phyloP scores from a whole-genome alignment of 345 rosid genomes.

The Nasturtium officinale region DNA sequence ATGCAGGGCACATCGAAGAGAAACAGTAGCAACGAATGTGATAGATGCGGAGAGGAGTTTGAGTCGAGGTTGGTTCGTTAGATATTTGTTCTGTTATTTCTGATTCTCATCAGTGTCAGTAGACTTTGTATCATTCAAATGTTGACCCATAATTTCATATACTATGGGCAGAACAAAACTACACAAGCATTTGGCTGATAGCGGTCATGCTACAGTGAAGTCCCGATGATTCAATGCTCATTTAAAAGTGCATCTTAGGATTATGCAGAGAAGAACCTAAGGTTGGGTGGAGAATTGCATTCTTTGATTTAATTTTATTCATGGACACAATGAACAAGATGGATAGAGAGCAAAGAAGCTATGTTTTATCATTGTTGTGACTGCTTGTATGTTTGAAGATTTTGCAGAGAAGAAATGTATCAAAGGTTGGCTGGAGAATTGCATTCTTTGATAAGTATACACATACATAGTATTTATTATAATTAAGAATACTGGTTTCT shows the following conservation, averaged over 20 bases:
- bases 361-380: slow-evolving; percentile 18
- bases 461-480: neutral
- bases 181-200: slow-evolving; percentile 78
- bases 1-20: slow-evolving; percentile 63
- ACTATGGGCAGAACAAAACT: slow-evolving; percentile 62
- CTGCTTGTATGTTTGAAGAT: neutral
- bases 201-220: slow-evolving; percentile 70
- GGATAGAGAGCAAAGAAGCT: slow-evolving; percentile 17
- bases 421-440: neutral
- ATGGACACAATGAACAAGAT: slow-evolving; percentile 11
- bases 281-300: slow-evolving; percentile 30
- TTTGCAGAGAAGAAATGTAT: slow-evolving; percentile 10
- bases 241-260: slow-evolving; percentile 20
- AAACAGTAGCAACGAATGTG: slow-evolving; percentile 57
- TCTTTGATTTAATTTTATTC: slow-evolving; percentile 37
- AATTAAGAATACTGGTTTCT: neutral
- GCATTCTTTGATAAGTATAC: neutral
- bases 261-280: slow-evolving; percentile 27
- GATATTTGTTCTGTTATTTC: slow-evolving; percentile 23
- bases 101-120: neutral
- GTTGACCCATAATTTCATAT: slow-evolving; percentile 4
- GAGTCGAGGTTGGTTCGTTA: slow-evolving; percentile 66
- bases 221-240: slow-evolving; percentile 44
- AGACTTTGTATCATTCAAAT: neutral
- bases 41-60: slow-evolving; percentile 80